These are phyloP conservation scores for Artemisia annua DNA, from an alignment of 129 eudicot species.

Conservation along the genomic window DNA sequence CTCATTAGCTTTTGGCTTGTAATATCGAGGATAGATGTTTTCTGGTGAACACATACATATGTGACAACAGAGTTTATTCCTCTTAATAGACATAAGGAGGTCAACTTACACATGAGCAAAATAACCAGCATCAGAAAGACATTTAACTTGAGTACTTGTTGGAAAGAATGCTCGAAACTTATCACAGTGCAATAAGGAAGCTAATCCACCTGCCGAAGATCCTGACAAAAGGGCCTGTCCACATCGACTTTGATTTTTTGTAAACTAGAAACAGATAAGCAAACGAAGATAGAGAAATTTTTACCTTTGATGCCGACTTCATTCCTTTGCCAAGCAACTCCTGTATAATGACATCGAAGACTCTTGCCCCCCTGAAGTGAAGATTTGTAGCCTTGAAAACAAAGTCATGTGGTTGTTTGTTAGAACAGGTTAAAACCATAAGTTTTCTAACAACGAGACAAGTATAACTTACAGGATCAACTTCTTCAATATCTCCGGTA, in stretches of 20 bases:
- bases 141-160: constrained; percentile 33
- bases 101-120: constrained; percentile 45
- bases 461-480: constrained; percentile 41
- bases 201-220: constrained; percentile 46
- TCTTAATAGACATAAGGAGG: background rate
- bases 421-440: background rate
- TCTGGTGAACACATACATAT: background rate
- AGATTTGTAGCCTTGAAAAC: constrained; percentile 50
- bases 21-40: background rate
- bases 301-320: constrained; percentile 49
- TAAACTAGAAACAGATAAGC: background rate
- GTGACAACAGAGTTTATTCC: background rate
- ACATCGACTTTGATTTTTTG: background rate
- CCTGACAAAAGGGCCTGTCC: constrained; percentile 43
- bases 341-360: constrained; percentile 43
- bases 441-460: background rate
- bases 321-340: constrained; percentile 51
- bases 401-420: background rate
- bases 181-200: constrained; percentile 44
- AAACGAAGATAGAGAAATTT: background rate
- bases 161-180: constrained; percentile 31
- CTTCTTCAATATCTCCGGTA: constrained; percentile 54
- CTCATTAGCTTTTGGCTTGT: background rate
- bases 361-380: constrained; percentile 59
- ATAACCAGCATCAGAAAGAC: constrained; percentile 44